Conservation (phyloP, 192 early-diverging fungal genomes). For the Coemansia sp. region DNA sequence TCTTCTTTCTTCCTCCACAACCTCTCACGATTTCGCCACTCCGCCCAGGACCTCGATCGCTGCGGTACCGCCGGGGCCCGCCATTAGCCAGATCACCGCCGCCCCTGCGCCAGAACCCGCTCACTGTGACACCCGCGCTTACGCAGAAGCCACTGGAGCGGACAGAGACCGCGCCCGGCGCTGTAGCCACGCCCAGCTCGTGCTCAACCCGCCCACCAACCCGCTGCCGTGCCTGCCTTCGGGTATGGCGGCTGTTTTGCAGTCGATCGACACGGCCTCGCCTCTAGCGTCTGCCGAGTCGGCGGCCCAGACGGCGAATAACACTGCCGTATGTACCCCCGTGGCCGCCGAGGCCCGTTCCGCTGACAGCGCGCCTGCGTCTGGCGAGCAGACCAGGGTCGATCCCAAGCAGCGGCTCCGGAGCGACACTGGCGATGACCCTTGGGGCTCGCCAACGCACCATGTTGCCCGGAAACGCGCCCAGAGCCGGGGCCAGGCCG, state of each 20-base stretch:
- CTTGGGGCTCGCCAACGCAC: slow-evolving; percentile 26
- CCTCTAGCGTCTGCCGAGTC: neutral
- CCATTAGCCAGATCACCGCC: neutral
- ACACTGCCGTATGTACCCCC: slow-evolving; percentile 25
- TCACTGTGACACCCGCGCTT: neutral
- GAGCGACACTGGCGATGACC: no score
- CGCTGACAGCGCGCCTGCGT: neutral
- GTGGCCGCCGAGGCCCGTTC: neutral
- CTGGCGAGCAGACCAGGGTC: neutral
- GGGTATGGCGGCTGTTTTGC: slow-evolving; percentile 7
- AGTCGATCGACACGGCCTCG: neutral
- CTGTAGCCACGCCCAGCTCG: slow-evolving; percentile 9
- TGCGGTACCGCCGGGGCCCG: no score
- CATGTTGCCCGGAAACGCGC: neutral
- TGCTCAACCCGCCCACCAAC: slow-evolving; percentile 26
- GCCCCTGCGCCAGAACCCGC: neutral
- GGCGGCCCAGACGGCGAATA: slow-evolving; percentile 6
- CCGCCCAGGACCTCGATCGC: neutral
- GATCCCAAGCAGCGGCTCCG: no score
- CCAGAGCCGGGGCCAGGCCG: neutral
- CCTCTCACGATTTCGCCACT: slow-evolving; percentile 2
- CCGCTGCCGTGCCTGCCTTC: slow-evolving; percentile 25
- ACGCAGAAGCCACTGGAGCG: neutral
- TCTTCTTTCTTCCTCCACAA: slow-evolving; percentile 5
- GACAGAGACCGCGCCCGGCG: neutral